Evolutionary conservation across 176 grass and related monocot species (phyloP).

Genomic region (Musa schizocarpa): DNA sequence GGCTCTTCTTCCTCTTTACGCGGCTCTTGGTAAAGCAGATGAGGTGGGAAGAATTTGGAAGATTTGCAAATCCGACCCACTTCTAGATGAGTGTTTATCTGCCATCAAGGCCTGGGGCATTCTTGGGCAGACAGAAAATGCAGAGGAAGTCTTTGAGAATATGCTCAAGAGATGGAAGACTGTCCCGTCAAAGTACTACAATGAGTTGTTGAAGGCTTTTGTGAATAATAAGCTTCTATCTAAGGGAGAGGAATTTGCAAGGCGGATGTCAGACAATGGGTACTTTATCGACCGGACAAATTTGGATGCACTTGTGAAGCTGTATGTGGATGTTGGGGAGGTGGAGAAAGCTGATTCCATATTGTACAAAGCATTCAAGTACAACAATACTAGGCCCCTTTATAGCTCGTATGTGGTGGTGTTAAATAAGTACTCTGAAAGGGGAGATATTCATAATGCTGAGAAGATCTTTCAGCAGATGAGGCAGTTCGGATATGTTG

Average conservation of each 20-base stretch:
- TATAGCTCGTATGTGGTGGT: conserved; percentile 36
- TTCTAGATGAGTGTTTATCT: conserved; percentile 44
- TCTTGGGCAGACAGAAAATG: conserved; percentile 47
- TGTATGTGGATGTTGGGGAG: conserved; percentile 59
- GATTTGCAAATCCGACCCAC: conserved; percentile 33
- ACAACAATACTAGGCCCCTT: conserved; percentile 35
- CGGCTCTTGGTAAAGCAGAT: conserved; percentile 40
- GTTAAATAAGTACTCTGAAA: conserved; percentile 48
- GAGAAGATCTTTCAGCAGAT: conserved; percentile 60
- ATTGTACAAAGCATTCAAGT: conserved; percentile 35
- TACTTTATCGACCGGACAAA: conserved; percentile 29
- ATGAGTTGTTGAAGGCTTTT: conserved; percentile 57
- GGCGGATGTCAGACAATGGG: conserved; percentile 41
- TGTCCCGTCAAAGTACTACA: conserved; percentile 45
- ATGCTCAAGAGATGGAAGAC: conserved; percentile 34
- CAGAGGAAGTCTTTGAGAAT: conserved; percentile 36
- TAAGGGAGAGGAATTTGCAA: conserved; percentile 49
- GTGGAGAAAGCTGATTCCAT: conserved; percentile 54
- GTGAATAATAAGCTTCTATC: conserved; percentile 49
- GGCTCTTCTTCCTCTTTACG: conserved; percentile 60
- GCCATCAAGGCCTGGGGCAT: conserved; percentile 62
- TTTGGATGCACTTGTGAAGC: conserved; percentile 55
- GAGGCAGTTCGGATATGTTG: conserved; percentile 29
- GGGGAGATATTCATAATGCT: conserved; percentile 57
- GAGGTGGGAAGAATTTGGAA: conserved; percentile 60